Evolutionary conservation across 495 filamentous ascomycete genomes (phyloP), one percentile per base, ranked within the genome.

Genomic region (Pyrenopolyporus hunteri): DNA sequence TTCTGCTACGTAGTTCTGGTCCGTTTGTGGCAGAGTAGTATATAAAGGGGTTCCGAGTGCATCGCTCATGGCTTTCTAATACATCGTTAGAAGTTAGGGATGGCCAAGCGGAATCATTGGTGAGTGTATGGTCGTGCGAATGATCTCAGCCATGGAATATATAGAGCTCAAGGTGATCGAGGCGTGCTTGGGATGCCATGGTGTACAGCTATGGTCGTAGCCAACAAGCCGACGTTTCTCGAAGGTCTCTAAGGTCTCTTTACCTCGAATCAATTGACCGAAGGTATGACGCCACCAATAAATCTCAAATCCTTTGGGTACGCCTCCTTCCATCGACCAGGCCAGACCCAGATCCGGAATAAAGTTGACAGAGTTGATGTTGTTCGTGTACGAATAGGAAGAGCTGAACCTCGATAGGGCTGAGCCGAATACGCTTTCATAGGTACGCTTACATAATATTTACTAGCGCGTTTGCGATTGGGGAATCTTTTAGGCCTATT

Each of bases 361-460:
- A n/a, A n/a, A n/a, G n/a, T n/a, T n/a, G n/a, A 40, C 2, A 9
- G 20, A 11, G 5, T 40, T n/a, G 37, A 20, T 19, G 37, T 23
- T 11, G 23, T 42, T 23, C 6, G 3, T 5, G 36, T 22, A 23
- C 22, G 4, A 40, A 40, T 14, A 40, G 19, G 1, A 11, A 42
- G 3, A 23, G 4, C 20, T 42, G 37, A 42, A 42, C 23, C 19
- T 23, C 23, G 4, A 11, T 42, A 42, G 37, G 37, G 37, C 37
- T 54, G 50, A 54, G 43, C 57, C 52, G 57, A 54, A 17, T 5
- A 23, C 6, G 2, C 14, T n/a, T n/a, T n/a, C 35, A 1, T 31
- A 23, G 11, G 50, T 43, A 10, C 28, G 43, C 33, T 59, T 50
- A 59, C 35, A 44, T 59, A 59, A 42, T 17, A 32, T 7, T 40